A percentile compares a stretch with the other conserved stretches of the same genome.
These are phyloP conservation scores for Geopyxis carbonaria DNA, from an alignment of 495 filamentous ascomycete genomes.

Conservation along the genomic window DNA sequence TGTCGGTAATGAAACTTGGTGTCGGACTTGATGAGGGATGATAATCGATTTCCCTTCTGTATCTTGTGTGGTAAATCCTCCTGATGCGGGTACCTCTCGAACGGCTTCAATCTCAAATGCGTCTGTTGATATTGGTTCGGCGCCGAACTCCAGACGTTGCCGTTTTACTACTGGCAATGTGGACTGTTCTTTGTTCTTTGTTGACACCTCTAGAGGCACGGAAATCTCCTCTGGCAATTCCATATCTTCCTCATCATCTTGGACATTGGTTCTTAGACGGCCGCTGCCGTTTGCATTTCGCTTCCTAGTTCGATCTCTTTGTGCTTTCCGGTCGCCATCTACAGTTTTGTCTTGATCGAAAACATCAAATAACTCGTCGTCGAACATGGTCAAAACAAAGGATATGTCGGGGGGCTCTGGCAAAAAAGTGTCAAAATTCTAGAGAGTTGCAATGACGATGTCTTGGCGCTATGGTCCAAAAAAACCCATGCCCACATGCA, in stretches of 20 bases:
- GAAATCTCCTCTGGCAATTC: too few relatives aligned
- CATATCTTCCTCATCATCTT: constrained; percentile 27
- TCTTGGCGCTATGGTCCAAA: too few relatives aligned
- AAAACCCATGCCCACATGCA: too few relatives aligned
- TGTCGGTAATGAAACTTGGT: constrained; percentile 87
- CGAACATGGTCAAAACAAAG: constrained; percentile 21
- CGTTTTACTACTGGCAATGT: constrained; percentile 40
- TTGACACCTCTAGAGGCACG: constrained; percentile 26
- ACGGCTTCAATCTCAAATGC: constrained; percentile 93
- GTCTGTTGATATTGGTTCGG: constrained; percentile 75
- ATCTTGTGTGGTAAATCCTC: constrained; percentile 49
- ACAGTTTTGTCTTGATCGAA: constrained; percentile 47
- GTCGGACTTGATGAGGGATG: constrained; percentile 88
- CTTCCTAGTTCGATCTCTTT: constrained; percentile 56
- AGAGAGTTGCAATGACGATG: too few relatives aligned
- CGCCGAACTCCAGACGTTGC: constrained; percentile 42
- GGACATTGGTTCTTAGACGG: constrained; percentile 38
- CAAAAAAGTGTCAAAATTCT: too few relatives aligned
- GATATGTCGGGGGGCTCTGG: too few relatives aligned
- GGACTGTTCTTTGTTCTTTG: constrained; percentile 9
- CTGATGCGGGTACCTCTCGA: constrained; percentile 63
- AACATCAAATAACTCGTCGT: constrained; percentile 66
- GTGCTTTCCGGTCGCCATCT: constrained; percentile 27
- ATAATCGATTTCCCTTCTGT: constrained; percentile 44
- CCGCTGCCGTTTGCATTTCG: constrained; percentile 56